Evolutionary conservation across 148 eudicot species (phyloP), one percentile per base, ranked within the genome.

Genomic region (Selenicereus undatus): DNA sequence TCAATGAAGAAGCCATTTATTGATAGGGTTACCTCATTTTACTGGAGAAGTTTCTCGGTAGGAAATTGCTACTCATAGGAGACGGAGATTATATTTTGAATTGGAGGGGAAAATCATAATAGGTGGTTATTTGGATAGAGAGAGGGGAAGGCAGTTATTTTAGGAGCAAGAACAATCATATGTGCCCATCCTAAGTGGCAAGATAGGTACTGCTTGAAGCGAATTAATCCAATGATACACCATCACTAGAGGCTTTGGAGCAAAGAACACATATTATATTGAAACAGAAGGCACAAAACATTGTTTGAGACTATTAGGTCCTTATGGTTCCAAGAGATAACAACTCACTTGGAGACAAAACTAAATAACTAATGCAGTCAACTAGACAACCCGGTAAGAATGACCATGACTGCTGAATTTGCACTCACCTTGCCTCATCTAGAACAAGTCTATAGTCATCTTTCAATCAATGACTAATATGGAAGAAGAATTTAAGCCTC

Each of bases 371-470:
- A 24, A 70, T 7, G 29, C 21, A 29, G 45, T 1, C 29, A 76
- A 78, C 27, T 66, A 20, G 64, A 50, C 12, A 52, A 36, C 73
- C 29, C 32, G 35, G 52, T n/a, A 58, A 20, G 42, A 43, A 80
- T 21, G 62, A 0, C 39, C 72, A 27, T 5, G 72, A 29, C 17
- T n/a, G 35, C 21, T 72, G 20, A 27, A 56, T 60, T 43, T 58
- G 62, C 71, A 17, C 45, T 24, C 45, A 8, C 54, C 10, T 11
- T 48, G 51, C 10, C 69, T 14, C n/a, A 13, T 17, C 74, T 71
- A 71, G 20, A 70, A 13, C 83, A 76, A 71, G 76, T 18, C 75
- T 65, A 68, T 26, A 22, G 26, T 77, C 43, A 71, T 17, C n/a
- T n/a, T n/a, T n/a, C n/a, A n/a, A n/a, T n/a, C n/a, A 51, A 75